phyloP scores from a whole-genome alignment of 805 yeast genomes.

The Candida cerambycidarum region DNA sequence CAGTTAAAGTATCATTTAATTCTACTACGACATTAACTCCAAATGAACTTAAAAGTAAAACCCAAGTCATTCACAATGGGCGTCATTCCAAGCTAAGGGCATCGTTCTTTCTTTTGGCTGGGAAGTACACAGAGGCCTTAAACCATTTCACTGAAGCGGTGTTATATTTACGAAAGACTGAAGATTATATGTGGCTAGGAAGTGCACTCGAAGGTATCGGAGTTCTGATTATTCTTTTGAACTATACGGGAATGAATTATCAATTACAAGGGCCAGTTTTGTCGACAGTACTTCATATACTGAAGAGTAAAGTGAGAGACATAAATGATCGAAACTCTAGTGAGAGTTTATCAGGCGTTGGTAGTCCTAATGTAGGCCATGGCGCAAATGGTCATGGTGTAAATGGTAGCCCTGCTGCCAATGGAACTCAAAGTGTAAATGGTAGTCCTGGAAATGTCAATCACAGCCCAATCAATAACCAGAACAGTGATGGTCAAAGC shows the following conservation, averaged over 20 bases:
- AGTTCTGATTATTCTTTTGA: slow-evolving; percentile 59
- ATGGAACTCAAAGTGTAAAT: neutral
- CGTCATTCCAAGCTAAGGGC: slow-evolving; percentile 76
- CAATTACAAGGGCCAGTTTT: slow-evolving; percentile 44
- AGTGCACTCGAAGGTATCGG: slow-evolving; percentile 83
- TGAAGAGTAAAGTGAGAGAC: slow-evolving; percentile 25
- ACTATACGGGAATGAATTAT: slow-evolving; percentile 53
- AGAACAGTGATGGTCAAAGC: slow-evolving; percentile 1
- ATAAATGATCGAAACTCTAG: slow-evolving; percentile 30
- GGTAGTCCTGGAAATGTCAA: neutral
- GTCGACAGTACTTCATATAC: slow-evolving; percentile 30
- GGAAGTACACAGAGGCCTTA: slow-evolving; percentile 71
- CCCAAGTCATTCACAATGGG: slow-evolving; percentile 55
- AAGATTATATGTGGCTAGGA: slow-evolving; percentile 86
- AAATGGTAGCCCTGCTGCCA: too few species aligned
- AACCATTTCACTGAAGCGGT: slow-evolving; percentile 75
- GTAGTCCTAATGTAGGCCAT: neutral
- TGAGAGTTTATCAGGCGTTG: slow-evolving; percentile 15
- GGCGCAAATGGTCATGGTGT: too few species aligned
- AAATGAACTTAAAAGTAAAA: slow-evolving; percentile 31
- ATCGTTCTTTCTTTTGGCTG: slow-evolving; percentile 75
- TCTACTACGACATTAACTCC: slow-evolving; percentile 5
- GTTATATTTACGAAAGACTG: slow-evolving; percentile 52
- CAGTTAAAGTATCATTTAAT: slow-evolving; percentile 32
- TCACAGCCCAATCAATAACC: too few species aligned